Evolutionary conservation across 2,329 filamentous ascomycete genomes (phyloP), one percentile per base, ranked within the genome.

Genomic region (Tolypocladium sp.): DNA sequence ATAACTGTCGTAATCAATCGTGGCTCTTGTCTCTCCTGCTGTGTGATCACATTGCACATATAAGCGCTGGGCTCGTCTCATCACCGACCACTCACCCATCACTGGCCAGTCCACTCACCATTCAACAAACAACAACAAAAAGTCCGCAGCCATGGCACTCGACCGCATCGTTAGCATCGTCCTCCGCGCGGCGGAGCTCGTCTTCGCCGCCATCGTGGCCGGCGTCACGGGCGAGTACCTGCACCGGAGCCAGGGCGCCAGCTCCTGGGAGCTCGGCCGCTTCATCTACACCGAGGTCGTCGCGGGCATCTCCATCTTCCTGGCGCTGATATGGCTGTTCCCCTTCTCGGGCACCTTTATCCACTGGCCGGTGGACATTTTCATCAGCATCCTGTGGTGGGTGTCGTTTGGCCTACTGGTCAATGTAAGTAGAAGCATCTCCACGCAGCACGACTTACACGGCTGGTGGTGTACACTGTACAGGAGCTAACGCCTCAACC

Each of bases 271-370:
- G 44, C 68, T 71, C 12, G 85, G 80, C 41, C 85, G 89, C 59
- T 86, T 87, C 76, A 90, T 92, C 74, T 92, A 91, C 77, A 83
- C 88, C 53, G 83, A 89, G 68, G 83, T 90, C 22, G 80, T 92
- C 44, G 86, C 90, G 3, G 86, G 79, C 25, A 68, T 92, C 22
- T 84, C 86, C 15, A 84, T 92, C 58, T 71, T 92, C 46, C 76
- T 90, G n/a, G 78, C 83, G 6, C 73, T 92, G 33, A 70, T 92
- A 62, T 90, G 88, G 83, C 78, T 92, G 35, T 78, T 92, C 46
- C 90, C 90, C 2, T 89, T 90, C 68, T 82, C 83, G 2, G 76
- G 77, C 56, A 81, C 79, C 54, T 90, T 92, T 72, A 79, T 86
- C 62, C 81, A 87, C 72, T 92, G 87, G 81, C 87, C 86, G 0